phyloP scores from a whole-genome alignment of 106 monocot genomes.

The Phalaenopsis equestris region DNA sequence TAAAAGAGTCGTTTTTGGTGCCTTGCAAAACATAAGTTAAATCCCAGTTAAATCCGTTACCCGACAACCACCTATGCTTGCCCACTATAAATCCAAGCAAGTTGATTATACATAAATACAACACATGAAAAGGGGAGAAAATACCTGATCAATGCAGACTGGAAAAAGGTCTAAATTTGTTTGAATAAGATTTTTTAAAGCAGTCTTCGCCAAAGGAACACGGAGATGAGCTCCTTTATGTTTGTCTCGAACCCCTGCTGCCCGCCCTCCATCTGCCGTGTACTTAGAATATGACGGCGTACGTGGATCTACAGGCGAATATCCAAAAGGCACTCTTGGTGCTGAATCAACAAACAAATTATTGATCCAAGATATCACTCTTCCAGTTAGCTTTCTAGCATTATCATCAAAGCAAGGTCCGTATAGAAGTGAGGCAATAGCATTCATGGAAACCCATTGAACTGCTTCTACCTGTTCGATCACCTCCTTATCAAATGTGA shows the following conservation, averaged over 20 bases:
- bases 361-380: slow-evolving; percentile 87
- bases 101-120: background rate
- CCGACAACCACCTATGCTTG: too few relatives aligned
- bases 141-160: slow-evolving; percentile 92
- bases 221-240: slow-evolving; percentile 58
- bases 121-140: background rate
- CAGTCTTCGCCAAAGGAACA: slow-evolving; percentile 80
- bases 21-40: too few relatives aligned
- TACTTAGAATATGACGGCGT: slow-evolving; percentile 82
- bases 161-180: slow-evolving; percentile 95
- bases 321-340: slow-evolving; percentile 66
- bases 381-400: slow-evolving; percentile 83
- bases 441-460: slow-evolving; percentile 93
- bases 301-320: slow-evolving; percentile 83
- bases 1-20: too few relatives aligned
- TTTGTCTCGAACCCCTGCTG: slow-evolving; percentile 48
- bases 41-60: too few relatives aligned
- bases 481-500: slow-evolving; percentile 83
- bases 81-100: too few relatives aligned
- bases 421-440: slow-evolving; percentile 88
- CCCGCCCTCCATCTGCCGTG: slow-evolving; percentile 49
- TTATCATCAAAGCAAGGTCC: slow-evolving; percentile 99
- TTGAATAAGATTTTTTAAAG: slow-evolving; percentile 89
- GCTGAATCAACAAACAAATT: slow-evolving; percentile 64
- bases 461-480: slow-evolving; percentile 80